Percentiles rank a stretch among this genome's conserved stretches.
phyloP scores from a whole-genome alignment of 2,329 filamentous ascomycete species.

The Aureobasidium sp. region DNA sequence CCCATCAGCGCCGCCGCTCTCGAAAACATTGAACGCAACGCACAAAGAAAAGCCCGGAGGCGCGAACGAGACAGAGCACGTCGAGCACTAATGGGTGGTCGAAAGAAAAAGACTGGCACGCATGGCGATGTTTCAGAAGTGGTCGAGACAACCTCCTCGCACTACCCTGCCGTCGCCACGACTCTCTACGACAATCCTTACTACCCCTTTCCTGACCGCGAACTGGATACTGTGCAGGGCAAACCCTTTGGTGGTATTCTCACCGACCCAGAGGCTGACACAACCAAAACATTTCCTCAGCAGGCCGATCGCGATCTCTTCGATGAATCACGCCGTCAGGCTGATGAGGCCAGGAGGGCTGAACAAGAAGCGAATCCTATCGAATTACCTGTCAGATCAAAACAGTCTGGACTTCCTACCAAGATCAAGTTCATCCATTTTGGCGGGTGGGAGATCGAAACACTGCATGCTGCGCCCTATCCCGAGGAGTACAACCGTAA shows the following conservation, averaged over 20 bases:
- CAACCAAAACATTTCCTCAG: slow-evolving; percentile 74
- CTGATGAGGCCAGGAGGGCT: slow-evolving; percentile 84
- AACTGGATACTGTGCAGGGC: slow-evolving; percentile 78
- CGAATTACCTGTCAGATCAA: slow-evolving; percentile 38
- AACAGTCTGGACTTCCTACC: slow-evolving; percentile 76
- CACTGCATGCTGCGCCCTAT: slow-evolving; percentile 97
- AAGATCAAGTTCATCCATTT: slow-evolving; percentile 99
- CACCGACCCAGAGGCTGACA: slow-evolving; percentile 82
- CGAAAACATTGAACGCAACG: slow-evolving; percentile 27
- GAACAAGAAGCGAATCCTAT: slow-evolving; percentile 53
- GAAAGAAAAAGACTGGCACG: slow-evolving; percentile 28
- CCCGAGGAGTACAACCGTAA: slow-evolving; percentile 98
- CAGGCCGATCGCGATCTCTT: slow-evolving; percentile 77
- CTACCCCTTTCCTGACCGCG: slow-evolving; percentile 81
- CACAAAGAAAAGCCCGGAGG: slow-evolving; percentile 46
- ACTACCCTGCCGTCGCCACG: slow-evolving; percentile 53
- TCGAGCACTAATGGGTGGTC: slow-evolving; percentile 18
- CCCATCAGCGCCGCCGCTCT: slow-evolving; percentile 26
- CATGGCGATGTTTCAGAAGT: not conserved
- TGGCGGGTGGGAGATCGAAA: slow-evolving; percentile 95
- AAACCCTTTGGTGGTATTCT: slow-evolving; percentile 96
- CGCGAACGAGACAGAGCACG: slow-evolving; percentile 36
- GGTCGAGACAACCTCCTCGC: slow-evolving; percentile 34
- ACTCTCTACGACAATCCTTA: slow-evolving; percentile 67
- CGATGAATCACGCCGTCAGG: slow-evolving; percentile 79